phyloP scores from a whole-genome alignment of 768 basidiomycete genomes.

The Leccinum variicolor region DNA sequence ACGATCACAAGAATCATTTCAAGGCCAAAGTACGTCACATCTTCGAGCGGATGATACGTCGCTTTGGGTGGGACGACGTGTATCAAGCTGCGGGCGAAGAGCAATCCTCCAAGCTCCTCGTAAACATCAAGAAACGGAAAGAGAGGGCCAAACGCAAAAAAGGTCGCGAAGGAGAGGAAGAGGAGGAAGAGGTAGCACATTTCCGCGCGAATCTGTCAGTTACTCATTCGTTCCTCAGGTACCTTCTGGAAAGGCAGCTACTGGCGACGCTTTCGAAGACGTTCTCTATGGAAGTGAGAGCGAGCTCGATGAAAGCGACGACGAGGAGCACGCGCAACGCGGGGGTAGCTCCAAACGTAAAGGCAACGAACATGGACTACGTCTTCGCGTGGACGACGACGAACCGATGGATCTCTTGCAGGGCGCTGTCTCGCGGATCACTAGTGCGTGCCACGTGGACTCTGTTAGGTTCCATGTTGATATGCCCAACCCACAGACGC shows the following conservation, averaged over 20 bases:
- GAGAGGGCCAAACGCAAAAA: slow-evolving; percentile 91
- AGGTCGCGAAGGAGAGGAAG: slow-evolving; percentile 53
- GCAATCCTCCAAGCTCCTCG: slow-evolving; percentile 82
- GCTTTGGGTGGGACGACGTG: slow-evolving; percentile 86
- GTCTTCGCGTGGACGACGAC: slow-evolving; percentile 82
- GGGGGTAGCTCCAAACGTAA: slow-evolving; percentile 36
- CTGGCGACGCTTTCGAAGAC: slow-evolving; percentile 94
- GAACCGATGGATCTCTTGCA: slow-evolving; percentile 94
- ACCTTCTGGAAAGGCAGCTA: slow-evolving; percentile 45
- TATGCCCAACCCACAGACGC: slow-evolving; percentile 33
- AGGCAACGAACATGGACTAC: slow-evolving; percentile 46
- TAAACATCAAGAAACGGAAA: slow-evolving; percentile 95
- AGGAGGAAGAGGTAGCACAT: slow-evolving; percentile 46
- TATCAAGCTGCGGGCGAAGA: slow-evolving; percentile 71
- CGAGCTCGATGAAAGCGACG: slow-evolving; percentile 73
- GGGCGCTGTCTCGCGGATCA: slow-evolving; percentile 67
- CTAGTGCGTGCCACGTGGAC: slow-evolving; percentile 46
- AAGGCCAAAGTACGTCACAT: slow-evolving; percentile 96
- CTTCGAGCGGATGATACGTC: slow-evolving; percentile 90
- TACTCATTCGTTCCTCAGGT: slow-evolving; percentile 32
- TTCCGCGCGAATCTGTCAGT: not conserved
- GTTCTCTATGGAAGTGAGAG: slow-evolving; percentile 96
- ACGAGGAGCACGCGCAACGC: slow-evolving; percentile 41
- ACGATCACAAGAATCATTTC: slow-evolving; percentile 99
- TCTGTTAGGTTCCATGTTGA: slow-evolving; percentile 1